Evolutionary conservation across 1,284 basidiomycete genomes (phyloP).

Genomic region (Fomitopsis palustris): DNA sequence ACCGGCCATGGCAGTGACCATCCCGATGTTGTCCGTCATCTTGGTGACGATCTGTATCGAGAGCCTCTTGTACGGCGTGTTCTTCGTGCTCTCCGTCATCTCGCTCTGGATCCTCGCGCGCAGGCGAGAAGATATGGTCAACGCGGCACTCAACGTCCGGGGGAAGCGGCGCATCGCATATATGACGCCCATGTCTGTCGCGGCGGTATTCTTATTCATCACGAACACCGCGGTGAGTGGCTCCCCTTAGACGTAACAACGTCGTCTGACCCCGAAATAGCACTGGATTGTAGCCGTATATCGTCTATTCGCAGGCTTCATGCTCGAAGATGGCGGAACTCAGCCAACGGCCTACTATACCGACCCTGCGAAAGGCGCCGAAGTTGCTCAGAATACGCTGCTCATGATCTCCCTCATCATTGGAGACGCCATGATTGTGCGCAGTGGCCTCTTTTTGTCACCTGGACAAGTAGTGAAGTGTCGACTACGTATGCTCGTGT

Average conservation of each 20-base stretch:
- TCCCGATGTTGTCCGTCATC: not conserved
- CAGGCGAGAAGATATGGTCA: not conserved
- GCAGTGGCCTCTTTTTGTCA: not conserved
- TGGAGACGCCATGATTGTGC: conserved; percentile 5
- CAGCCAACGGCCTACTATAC: conserved; percentile 1
- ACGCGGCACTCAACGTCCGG: not conserved
- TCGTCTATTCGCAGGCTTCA: conserved; percentile 2
- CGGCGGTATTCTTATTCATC: not conserved
- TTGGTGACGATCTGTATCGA: not conserved
- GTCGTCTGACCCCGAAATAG: not conserved
- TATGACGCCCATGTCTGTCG: not conserved
- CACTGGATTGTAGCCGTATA: conserved; percentile 2
- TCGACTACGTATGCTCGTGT: no score
- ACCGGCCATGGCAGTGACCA: not conserved
- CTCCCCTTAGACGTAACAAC: not conserved
- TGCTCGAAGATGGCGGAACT: not conserved
- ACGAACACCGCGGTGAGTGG: not conserved
- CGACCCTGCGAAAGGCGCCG: not conserved
- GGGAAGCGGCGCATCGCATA: not conserved
- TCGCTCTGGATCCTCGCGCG: not conserved
- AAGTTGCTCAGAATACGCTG: not conserved
- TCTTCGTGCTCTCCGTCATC: not conserved
- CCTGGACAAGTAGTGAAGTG: no score
- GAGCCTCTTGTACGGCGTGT: not conserved
- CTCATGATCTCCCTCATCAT: conserved; percentile 3